Percentiles rank a stretch among this genome's conserved stretches.
Conservation (phyloP, 495 filamentous ascomycete genomes). For the Aspergillus cavernicola region DNA sequence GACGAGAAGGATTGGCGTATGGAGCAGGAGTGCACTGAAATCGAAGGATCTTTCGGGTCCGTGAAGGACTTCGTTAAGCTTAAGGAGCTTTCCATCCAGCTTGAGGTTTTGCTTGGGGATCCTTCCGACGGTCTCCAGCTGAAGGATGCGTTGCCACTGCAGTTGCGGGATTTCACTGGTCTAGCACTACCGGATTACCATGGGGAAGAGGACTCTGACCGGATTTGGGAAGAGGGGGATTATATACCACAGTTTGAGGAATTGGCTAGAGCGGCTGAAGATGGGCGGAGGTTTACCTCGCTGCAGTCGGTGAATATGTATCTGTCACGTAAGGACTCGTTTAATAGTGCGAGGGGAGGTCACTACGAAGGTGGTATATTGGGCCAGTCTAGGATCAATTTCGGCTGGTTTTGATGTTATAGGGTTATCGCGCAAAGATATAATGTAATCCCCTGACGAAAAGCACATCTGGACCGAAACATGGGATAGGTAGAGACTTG, state of each 20-base stretch:
- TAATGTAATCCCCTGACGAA: too few species aligned
- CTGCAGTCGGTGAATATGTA: background rate
- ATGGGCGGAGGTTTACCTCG: background rate
- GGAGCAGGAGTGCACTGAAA: background rate
- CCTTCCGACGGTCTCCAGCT: background rate
- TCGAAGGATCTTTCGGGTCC: conserved; percentile 3
- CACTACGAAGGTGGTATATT: background rate
- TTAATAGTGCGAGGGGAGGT: background rate
- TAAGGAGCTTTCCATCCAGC: background rate
- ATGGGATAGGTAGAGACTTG: too few species aligned
- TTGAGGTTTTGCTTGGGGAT: conserved; percentile 1
- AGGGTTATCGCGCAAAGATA: background rate
- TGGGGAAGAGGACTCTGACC: background rate
- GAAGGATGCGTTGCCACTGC: background rate
- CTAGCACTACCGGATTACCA: background rate
- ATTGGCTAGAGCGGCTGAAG: background rate
- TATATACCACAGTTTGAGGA: conserved; percentile 4
- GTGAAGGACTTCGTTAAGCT: conserved; percentile 1
- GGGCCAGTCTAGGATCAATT: background rate
- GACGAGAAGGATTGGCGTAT: conserved; percentile 1
- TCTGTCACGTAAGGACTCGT: background rate
- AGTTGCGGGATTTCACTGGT: background rate
- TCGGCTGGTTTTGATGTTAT: conserved; percentile 1
- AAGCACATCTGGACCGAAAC: background rate
- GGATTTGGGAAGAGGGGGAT: conserved; percentile 1